Evolutionary conservation across 352 stramenopile species (phyloP).

Genomic region (Globisporangium megalacanthum): DNA sequence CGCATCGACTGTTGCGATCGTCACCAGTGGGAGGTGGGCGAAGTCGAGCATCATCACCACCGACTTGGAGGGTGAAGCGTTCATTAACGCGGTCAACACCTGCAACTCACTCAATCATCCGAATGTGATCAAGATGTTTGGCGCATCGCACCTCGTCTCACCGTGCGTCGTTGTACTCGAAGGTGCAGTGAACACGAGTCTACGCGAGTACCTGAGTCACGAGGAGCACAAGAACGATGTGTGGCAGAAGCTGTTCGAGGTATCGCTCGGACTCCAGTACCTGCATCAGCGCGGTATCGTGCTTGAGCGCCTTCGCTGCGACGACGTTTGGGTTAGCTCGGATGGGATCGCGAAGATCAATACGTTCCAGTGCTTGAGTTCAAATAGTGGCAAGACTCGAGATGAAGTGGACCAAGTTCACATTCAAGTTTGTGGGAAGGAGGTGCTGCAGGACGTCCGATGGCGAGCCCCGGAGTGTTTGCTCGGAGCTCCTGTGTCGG

Average conservation of each 20-base stretch:
- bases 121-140: slow-evolving; percentile 13
- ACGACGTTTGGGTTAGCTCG: too few species aligned
- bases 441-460: not conserved
- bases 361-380: not conserved
- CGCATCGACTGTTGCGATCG: too few species aligned
- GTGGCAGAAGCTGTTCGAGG: slow-evolving; percentile 9
- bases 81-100: not conserved
- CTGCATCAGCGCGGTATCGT: slow-evolving; percentile 1
- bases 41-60: slow-evolving; percentile 21
- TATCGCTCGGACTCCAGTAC: slow-evolving; percentile 28
- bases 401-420: too few species aligned
- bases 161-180: slow-evolving; percentile 22
- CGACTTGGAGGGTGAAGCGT: not conserved
- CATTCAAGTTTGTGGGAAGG: too few species aligned
- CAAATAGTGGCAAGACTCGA: too few species aligned
- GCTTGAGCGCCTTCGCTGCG: not conserved
- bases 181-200: not conserved
- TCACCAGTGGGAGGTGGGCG: slow-evolving; percentile 21
- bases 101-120: slow-evolving; percentile 30
- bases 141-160: slow-evolving; percentile 1
- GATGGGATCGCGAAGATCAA: slow-evolving; percentile 5
- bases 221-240: not conserved
- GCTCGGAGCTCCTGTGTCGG: not conserved
- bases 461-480: slow-evolving; percentile 3
- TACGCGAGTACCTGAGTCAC: not conserved